Base-by-base conservation (phyloP, 2,329 filamentous ascomycete species). In the Claviceps lovelessii region DNA sequence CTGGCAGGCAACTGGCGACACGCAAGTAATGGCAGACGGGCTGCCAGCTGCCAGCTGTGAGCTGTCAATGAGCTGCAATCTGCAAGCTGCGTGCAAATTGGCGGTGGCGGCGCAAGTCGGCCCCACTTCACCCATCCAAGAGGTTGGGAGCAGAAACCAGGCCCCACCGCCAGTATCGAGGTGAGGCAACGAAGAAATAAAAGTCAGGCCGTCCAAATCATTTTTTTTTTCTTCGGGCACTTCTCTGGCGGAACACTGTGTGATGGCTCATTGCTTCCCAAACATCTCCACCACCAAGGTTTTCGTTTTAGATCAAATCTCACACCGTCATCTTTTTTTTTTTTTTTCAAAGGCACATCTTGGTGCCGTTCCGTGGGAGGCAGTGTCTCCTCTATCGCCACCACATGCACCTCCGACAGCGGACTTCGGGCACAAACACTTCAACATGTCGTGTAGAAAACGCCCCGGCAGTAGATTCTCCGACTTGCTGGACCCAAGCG, bases 61-160 rank as follows among this genome's bases (percentile, higher is more conserved):
- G 15, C 51, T 13, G 23, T 23, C 23, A 23, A 37, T 10, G 15
- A 15, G 7, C 37, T 41, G 37, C 5, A 13, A 13, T 10, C 2
- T 13, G 37, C 15, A 8, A 53, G 44, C 44, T 55, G 42, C 15
- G 46, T 41, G 37, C 31, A 45, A 50, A 39, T 29, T 47, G 42
- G 48, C 48, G 55, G 52, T 51, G 54, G 57, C 49, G 57, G 54
- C 49, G 55, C 50, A 53, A 15, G 42, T 42, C 15, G 39, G 46
- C 42, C 54, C 56, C 54, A 28, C 52, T 55, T 55, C 48, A n/a
- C 46, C 46, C 46, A 19, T 56, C 7, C n/a, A 35, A 47, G 55
- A 49, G 55, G 57, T 42, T 56, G 57, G 54, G 56, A 49, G 23
- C 29, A 41, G 37, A 41, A 41, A 41, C 11, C 5, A 8, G 23